Evolutionary conservation across 768 basidiomycete genomes (phyloP).

Genomic region (Lactarius indigo): DNA sequence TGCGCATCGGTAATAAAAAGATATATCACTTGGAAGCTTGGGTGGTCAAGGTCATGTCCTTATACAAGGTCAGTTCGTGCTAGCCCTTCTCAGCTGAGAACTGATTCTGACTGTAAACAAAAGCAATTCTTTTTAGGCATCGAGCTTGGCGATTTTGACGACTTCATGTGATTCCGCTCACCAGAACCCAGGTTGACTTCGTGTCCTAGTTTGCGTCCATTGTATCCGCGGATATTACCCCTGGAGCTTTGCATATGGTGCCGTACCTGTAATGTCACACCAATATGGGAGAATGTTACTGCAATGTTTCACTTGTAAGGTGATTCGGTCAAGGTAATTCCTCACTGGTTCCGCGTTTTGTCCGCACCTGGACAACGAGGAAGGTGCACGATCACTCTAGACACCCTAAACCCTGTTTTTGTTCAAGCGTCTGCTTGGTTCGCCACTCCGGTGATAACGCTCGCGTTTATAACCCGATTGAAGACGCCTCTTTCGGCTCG

Average conservation of each 20-base stretch:
- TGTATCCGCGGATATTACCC: neutral
- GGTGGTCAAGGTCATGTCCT: conserved; percentile 93
- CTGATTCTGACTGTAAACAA: conserved; percentile 1
- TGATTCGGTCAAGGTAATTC: neutral
- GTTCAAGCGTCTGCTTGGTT: neutral
- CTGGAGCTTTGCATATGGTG: neutral
- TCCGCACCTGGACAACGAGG: conserved; percentile 17
- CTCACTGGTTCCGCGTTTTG: conserved; percentile 1
- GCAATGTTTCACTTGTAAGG: neutral
- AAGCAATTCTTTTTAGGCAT: conserved; percentile 54
- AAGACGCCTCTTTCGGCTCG: neutral
- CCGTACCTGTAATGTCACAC: neutral
- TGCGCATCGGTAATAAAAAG: conserved; percentile 90
- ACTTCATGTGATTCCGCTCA: conserved; percentile 13
- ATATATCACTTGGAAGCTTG: conserved; percentile 98
- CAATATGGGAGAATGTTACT: neutral
- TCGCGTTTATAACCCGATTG: neutral
- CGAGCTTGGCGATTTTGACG: conserved; percentile 56
- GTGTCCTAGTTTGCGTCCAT: conserved; percentile 1
- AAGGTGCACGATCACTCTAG: neutral
- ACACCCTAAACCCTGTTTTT: neutral
- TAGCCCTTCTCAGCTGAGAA: neutral
- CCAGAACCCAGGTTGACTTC: neutral
- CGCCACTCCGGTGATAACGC: neutral
- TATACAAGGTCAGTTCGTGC: conserved; percentile 62